These are phyloP conservation scores for Leishmania tropica DNA, from an alignment of 208 protist genomes.

Conservation along the genomic window DNA sequence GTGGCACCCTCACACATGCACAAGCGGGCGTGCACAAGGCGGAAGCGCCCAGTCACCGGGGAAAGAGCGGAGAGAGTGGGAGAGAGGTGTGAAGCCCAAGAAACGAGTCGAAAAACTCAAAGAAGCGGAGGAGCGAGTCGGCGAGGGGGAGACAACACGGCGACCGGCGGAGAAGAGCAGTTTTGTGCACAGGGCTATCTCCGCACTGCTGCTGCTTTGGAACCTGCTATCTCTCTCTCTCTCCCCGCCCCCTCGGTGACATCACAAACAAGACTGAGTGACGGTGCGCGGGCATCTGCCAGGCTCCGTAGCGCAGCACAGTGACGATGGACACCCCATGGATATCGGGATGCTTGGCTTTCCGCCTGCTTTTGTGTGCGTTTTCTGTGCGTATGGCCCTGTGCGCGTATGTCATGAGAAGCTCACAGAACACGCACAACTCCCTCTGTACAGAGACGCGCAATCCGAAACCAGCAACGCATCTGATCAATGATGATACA, in stretches of 20 bases:
- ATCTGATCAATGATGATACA: background rate
- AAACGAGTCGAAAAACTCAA: background rate
- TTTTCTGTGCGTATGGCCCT: background rate
- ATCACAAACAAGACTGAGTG: background rate
- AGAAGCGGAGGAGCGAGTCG: background rate
- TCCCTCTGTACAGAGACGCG: background rate
- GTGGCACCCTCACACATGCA: background rate
- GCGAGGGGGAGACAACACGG: background rate
- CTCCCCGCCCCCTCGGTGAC: background rate
- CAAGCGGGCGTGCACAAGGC: background rate
- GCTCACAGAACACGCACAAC: background rate
- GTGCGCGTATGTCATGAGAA: background rate
- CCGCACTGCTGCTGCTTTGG: background rate
- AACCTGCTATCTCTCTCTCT: background rate
- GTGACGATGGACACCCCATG: background rate
- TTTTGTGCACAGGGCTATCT: background rate
- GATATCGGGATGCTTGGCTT: background rate
- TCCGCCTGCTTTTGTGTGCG: background rate
- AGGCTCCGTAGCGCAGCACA: background rate
- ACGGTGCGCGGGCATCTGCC: background rate
- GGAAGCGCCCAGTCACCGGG: constrained; percentile 3
- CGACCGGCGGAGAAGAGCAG: background rate
- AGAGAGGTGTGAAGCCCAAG: background rate
- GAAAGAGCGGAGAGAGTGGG: background rate
- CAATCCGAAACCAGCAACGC: background rate